Base-by-base conservation (phyloP, 805 yeast species). In the Naumovozyma dairenensis region DNA sequence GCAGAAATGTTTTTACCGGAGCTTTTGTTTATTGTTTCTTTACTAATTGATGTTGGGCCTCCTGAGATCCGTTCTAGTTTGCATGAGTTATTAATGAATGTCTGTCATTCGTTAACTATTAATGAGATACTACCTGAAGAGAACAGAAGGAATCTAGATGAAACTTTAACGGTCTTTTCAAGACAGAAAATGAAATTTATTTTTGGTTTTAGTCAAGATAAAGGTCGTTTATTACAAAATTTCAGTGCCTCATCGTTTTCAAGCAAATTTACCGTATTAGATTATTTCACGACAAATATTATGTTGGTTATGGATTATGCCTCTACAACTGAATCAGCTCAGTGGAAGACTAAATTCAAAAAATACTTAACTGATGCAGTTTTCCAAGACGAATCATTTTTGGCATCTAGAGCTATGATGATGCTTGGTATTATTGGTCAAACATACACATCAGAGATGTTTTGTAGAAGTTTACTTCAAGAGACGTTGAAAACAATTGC, bases 1-100 rank as follows among this genome's bases (percentile, higher is more conserved):
- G 72, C 80, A 7, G 75, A 77, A 37, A 60, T 71, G 53, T 80
- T 66, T 50, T 55, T 83, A 40, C 77, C 86, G 12, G 92, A 84
- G 48, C 65, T 82, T 2, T 67, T 80, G 35, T 74, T 75, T 46
- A 63, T 82, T 40, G 69, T 78, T 17, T 67, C 86, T 1, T 60
- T 80, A 12, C 71, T 67, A 30, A 53, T 67, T 21, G 69, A 67
- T 45, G 55, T 63, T 21, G 72, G 72, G 4, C 68, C 71, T 9
- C 34, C 58, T 6, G 60, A 75, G 22, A 66, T 83, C 42, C 72
- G 93, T 33, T 52, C 55, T 13, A 73, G 62, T 21, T 60, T 81
- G 28, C 76, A 78, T 43, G 72, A 71, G 39, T 53, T 82, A 32
- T 53, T 78, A n/a, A 64, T 76, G 44, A 78, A 81, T 46, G 65